phyloP scores from a whole-genome alignment of 306 rosid genomes.

The Dryas drummondii region DNA sequence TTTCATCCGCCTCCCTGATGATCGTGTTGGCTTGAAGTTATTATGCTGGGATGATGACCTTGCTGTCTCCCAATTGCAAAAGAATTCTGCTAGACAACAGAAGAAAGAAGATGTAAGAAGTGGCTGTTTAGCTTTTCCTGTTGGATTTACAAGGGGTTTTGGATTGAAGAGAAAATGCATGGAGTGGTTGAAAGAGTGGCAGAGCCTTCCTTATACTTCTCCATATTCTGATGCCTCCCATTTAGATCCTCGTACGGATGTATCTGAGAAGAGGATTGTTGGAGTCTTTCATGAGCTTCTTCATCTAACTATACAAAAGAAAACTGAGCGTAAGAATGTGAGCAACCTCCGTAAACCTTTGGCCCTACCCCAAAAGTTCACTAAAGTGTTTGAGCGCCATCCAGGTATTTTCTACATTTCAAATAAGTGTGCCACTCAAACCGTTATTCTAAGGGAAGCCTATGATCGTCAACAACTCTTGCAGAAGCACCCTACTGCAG shows the following conservation, averaged over 20 bases:
- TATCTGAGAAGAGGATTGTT: slow-evolving; percentile 83
- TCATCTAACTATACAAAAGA: slow-evolving; percentile 73
- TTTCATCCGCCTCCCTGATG: slow-evolving; percentile 54
- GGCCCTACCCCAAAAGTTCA: slow-evolving; percentile 78
- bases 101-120: slow-evolving; percentile 46
- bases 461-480: slow-evolving; percentile 51
- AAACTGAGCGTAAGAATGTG: slow-evolving; percentile 80
- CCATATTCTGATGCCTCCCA: slow-evolving; percentile 63
- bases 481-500: slow-evolving; percentile 60
- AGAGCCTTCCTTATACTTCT: slow-evolving; percentile 80
- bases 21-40: slow-evolving; percentile 72
- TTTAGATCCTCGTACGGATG: slow-evolving; percentile 86
- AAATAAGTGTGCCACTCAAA: slow-evolving; percentile 68
- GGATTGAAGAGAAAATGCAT: slow-evolving; percentile 81
- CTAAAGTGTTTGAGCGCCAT: slow-evolving; percentile 92
- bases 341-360: slow-evolving; percentile 80
- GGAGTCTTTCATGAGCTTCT: slow-evolving; percentile 93
- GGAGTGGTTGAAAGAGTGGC: slow-evolving; percentile 93
- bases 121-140: slow-evolving; percentile 67
- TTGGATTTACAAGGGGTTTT: slow-evolving; percentile 83
- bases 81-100: slow-evolving; percentile 54
- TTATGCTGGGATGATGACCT: slow-evolving; percentile 63
- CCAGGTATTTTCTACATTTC: slow-evolving; percentile 88
- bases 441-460: slow-evolving; percentile 75
- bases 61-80: slow-evolving; percentile 66